These are phyloP conservation scores for Globisporangium sylvaticum DNA, from an alignment of 352 stramenopile genomes.

Conservation along the genomic window DNA sequence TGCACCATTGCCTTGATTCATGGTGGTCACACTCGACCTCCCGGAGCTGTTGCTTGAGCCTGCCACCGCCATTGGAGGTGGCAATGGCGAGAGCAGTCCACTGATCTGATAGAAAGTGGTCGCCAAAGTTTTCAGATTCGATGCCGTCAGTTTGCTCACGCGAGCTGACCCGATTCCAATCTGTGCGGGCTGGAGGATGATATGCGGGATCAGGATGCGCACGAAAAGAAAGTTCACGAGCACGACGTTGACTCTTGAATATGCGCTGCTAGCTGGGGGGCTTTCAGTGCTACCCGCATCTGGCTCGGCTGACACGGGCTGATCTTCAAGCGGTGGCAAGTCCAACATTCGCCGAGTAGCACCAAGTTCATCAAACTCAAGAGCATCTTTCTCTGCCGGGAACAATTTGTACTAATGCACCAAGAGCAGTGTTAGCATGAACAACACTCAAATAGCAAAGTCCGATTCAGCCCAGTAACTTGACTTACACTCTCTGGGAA, in stretches of 20 bases:
- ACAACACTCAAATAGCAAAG: background rate
- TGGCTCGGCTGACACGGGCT: background rate
- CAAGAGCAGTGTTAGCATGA: slow-evolving; percentile 2
- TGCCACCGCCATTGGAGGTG: slow-evolving; percentile 15
- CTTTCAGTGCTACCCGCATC: background rate
- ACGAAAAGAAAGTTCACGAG: slow-evolving; percentile 62
- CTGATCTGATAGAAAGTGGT: slow-evolving; percentile 54
- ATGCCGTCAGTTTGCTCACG: slow-evolving; percentile 21
- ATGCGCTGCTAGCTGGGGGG: background rate
- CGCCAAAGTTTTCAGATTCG: slow-evolving; percentile 44
- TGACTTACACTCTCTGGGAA: slow-evolving; percentile 49
- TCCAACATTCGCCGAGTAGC: slow-evolving; percentile 41
- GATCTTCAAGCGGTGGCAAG: background rate
- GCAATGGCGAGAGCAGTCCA: slow-evolving; percentile 36
- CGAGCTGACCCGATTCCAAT: slow-evolving; percentile 30
- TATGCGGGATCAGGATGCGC: slow-evolving; percentile 52
- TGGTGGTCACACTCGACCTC: background rate
- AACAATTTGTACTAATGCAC: slow-evolving; percentile 50
- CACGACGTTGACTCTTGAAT: slow-evolving; percentile 48
- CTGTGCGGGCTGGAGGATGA: slow-evolving; percentile 51
- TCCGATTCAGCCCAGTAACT: background rate
- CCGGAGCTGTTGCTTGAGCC: background rate
- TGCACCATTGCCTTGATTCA: background rate
- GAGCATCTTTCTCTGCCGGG: slow-evolving; percentile 26
- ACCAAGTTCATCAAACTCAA: slow-evolving; percentile 58